Conservation (phyloP, 108 stramenopile species). For the Stephanodiscus triporus region DNA sequence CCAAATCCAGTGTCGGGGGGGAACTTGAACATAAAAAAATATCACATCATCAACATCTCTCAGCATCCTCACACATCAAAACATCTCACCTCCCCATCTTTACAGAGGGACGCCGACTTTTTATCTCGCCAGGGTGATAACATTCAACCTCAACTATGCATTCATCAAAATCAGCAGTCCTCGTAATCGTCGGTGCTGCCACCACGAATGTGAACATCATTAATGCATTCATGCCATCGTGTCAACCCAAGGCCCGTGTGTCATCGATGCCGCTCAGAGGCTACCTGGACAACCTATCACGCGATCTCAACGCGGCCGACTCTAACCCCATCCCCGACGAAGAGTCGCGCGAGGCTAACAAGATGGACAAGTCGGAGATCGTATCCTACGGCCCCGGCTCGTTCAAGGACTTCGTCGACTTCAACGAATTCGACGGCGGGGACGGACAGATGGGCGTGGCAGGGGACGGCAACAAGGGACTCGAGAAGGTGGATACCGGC, state of each 20-base stretch:
- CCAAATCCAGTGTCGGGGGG: no score
- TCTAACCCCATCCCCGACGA: conserved; percentile 32
- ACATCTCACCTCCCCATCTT: no score
- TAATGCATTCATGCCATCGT: conserved; percentile 15
- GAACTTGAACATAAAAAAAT: no score
- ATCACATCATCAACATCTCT: no score
- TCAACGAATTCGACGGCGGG: conserved; percentile 72
- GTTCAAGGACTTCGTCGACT: conserved; percentile 74
- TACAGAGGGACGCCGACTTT: no score
- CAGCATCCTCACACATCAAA: no score
- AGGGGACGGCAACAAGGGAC: conserved; percentile 73
- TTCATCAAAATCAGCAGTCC: conserved; percentile 17
- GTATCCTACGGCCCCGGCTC: conserved; percentile 62
- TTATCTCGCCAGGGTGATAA: background rate
- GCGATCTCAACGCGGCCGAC: conserved; percentile 26
- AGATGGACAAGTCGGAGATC: conserved; percentile 55
- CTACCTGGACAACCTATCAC: conserved; percentile 62
- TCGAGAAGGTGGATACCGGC: conserved; percentile 56
- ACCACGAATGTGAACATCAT: background rate
- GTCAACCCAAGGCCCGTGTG: conserved; percentile 1
- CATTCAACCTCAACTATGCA: conserved; percentile 20
- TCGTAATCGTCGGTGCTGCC: conserved; percentile 19
- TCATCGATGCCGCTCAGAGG: conserved; percentile 45
- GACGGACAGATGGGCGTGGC: conserved; percentile 93
- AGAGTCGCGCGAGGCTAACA: conserved; percentile 51